phyloP scores from a whole-genome alignment of 495 filamentous ascomycete genomes.

The Penicillium silybi region DNA sequence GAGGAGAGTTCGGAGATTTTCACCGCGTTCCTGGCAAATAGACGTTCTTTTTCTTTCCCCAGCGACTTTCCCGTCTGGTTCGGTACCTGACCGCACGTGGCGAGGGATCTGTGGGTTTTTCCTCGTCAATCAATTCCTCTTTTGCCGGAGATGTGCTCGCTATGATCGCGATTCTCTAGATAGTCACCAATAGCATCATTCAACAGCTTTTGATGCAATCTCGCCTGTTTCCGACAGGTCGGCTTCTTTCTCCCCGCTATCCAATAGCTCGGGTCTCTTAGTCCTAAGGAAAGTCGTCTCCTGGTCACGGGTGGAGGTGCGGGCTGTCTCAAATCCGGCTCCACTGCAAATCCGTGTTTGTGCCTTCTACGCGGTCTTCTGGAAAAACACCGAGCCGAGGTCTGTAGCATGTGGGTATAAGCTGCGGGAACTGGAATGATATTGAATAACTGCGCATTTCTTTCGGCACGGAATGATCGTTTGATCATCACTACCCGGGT shows the following conservation, averaged over 20 bases:
- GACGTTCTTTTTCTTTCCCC: neutral
- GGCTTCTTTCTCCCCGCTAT: neutral
- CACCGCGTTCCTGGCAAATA: neutral
- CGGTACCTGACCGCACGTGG: slow-evolving; percentile 12
- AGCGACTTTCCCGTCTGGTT: slow-evolving; percentile 10
- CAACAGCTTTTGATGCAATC: neutral
- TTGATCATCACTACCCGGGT: neutral
- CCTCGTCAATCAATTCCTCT: neutral
- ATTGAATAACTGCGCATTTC: neutral
- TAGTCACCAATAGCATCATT: neutral
- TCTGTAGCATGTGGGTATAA: neutral
- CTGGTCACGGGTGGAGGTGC: slow-evolving; percentile 11
- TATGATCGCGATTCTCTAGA: neutral
- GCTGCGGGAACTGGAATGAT: neutral
- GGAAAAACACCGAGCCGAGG: slow-evolving; percentile 20
- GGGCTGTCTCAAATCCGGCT: slow-evolving; percentile 15
- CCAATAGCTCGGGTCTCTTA: neutral
- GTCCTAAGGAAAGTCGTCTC: neutral
- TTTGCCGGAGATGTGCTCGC: neutral
- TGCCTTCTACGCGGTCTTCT: slow-evolving; percentile 15
- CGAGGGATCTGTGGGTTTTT: slow-evolving; percentile 2
- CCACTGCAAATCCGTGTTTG: slow-evolving; percentile 2
- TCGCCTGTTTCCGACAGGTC: neutral
- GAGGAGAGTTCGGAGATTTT: slow-evolving; percentile 2
- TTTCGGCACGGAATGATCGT: neutral